Percentiles rank a stretch among this genome's conserved stretches.
Conservation (phyloP, 139 green algal genomes). For the Diplosphaera chodatii region DNA sequence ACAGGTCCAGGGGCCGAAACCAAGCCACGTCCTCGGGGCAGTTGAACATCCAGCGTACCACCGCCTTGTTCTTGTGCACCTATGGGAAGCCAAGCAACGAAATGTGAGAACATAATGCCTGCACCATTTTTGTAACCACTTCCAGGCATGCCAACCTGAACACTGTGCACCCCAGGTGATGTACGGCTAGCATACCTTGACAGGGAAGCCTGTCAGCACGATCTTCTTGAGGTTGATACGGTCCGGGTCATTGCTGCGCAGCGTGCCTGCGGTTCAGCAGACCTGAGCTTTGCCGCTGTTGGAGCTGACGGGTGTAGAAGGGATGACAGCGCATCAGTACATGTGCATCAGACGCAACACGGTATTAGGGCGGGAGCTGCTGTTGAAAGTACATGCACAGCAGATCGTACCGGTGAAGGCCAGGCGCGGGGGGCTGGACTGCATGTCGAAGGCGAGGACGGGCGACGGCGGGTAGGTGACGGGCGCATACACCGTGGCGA, state of each 20-base stretch:
- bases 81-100: too few relatives aligned
- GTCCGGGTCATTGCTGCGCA: slow-evolving; percentile 77
- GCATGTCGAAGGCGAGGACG: slow-evolving; percentile 70
- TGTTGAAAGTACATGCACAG: too few relatives aligned
- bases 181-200: slow-evolving; percentile 39
- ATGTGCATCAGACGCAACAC: too few relatives aligned
- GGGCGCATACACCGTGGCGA: slow-evolving; percentile 78
- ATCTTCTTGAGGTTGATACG: slow-evolving; percentile 84
- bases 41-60: slow-evolving; percentile 95
- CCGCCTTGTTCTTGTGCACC: slow-evolving; percentile 85
- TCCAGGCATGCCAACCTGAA: too few relatives aligned
- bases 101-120: too few relatives aligned
- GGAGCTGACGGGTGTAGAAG: too few relatives aligned
- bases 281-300: too few relatives aligned
- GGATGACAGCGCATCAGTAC: too few relatives aligned
- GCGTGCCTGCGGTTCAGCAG: slow-evolving; percentile 34
- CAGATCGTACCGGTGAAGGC: not conserved
- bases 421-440: not conserved
- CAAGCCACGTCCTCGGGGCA: slow-evolving; percentile 87
- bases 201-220: slow-evolving; percentile 78
- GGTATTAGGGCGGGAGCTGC: too few relatives aligned
- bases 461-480: slow-evolving; percentile 81
- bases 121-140: too few relatives aligned
- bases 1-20: slow-evolving; percentile 91
- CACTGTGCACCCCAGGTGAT: too few relatives aligned